These are phyloP conservation scores for Mucor piriformis DNA, from an alignment of 371 early-diverging fungal genomes.

Conservation along the genomic window DNA sequence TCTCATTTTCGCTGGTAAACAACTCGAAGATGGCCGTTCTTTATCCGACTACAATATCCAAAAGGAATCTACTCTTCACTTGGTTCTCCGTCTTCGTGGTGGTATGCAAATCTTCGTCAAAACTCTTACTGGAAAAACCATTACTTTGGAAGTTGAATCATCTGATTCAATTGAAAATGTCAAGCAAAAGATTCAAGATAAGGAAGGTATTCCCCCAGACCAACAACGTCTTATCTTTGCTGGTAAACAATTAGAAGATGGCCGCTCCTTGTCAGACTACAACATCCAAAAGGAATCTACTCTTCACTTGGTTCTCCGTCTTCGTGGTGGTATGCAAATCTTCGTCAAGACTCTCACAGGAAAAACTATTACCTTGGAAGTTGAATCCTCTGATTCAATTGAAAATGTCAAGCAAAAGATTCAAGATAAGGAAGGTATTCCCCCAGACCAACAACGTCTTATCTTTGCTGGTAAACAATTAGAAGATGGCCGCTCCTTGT, in stretches of 20 bases:
- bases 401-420: conserved; percentile 98
- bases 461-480: conserved; percentile 99
- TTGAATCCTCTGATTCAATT: conserved; percentile 93
- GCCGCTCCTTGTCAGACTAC: conserved; percentile 80
- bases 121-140: conserved; percentile 98
- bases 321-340: conserved; percentile 91
- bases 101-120: conserved; percentile 92
- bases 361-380: conserved; percentile 91
- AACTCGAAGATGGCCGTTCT: conserved; percentile 95
- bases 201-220: conserved; percentile 90
- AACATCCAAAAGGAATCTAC: conserved; percentile 94
- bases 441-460: conserved; percentile 99
- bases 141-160: conserved; percentile 97
- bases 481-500: conserved; percentile 89
- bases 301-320: conserved; percentile 94
- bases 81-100: conserved; percentile 96
- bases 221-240: conserved; percentile 99
- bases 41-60: conserved; percentile 85
- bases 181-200: conserved; percentile 98
- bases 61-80: conserved; percentile 95
- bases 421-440: conserved; percentile 97
- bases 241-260: conserved; percentile 98
- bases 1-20: conserved; percentile 98
- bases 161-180: conserved; percentile 91
- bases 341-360: conserved; percentile 85